Percentiles rank a stretch among this genome's conserved stretches.
These are phyloP conservation scores for Pholiota molesta DNA, from an alignment of 768 basidiomycete species.

Conservation along the genomic window DNA sequence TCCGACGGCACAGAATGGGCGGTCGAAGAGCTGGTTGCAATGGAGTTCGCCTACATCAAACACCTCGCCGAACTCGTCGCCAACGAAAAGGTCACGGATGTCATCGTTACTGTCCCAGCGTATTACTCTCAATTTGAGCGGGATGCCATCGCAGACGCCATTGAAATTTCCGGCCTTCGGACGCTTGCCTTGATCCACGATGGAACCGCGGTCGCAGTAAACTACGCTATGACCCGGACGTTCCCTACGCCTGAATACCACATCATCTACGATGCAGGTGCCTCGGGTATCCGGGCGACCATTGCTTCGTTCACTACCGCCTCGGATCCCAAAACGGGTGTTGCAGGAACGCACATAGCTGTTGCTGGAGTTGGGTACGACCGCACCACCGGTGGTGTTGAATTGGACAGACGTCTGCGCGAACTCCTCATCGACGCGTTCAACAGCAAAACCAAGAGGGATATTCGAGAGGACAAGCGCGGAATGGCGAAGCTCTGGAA, in stretches of 20 bases:
- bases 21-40: slow-evolving; percentile 89
- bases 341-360: slow-evolving; percentile 67
- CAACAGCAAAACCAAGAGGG: slow-evolving; percentile 67
- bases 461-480: slow-evolving; percentile 71
- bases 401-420: slow-evolving; percentile 81
- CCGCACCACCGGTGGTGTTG: slow-evolving; percentile 74
- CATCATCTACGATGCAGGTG: slow-evolving; percentile 93
- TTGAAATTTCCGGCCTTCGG: slow-evolving; percentile 87
- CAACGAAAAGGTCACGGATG: slow-evolving; percentile 79
- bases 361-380: slow-evolving; percentile 87
- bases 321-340: slow-evolving; percentile 52
- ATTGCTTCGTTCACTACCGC: slow-evolving; percentile 67
- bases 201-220: slow-evolving; percentile 93
- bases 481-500: slow-evolving; percentile 95
- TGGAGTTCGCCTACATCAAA: slow-evolving; percentile 92
- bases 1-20: slow-evolving; percentile 73
- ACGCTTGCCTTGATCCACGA: slow-evolving; percentile 89
- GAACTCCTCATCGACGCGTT: slow-evolving; percentile 81
- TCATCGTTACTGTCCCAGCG: slow-evolving; percentile 87
- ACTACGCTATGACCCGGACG: slow-evolving; percentile 95
- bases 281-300: slow-evolving; percentile 78
- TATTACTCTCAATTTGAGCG: slow-evolving; percentile 92
- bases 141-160: slow-evolving; percentile 88
- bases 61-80: slow-evolving; percentile 80
- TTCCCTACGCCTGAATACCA: slow-evolving; percentile 85